A percentile compares a stretch with the other conserved stretches of the same genome.
phyloP scores from a whole-genome alignment of 164 flowering plant genomes.

The Umbellularia californica region DNA sequence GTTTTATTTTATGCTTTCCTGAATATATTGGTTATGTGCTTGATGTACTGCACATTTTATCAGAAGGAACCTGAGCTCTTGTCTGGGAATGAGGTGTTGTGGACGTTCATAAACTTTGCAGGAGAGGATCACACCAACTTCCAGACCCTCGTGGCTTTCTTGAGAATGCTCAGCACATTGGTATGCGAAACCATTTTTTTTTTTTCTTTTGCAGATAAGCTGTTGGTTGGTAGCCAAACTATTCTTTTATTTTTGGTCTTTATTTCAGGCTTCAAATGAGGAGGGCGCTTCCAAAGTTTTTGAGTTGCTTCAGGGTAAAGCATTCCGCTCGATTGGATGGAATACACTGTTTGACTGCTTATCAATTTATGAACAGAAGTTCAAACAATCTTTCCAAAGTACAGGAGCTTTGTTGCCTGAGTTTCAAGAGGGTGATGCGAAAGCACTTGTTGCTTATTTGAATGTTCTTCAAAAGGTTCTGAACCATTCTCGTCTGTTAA shows the following conservation, averaged over 20 bases:
- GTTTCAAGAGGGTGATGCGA: conserved; percentile 97
- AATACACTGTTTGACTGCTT: conserved; percentile 86
- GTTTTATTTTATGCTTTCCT: not conserved
- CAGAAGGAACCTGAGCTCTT: conserved; percentile 92
- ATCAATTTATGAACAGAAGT: conserved; percentile 82
- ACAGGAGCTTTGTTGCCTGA: conserved; percentile 79
- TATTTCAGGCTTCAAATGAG: conserved; percentile 72
- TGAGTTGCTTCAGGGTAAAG: conserved; percentile 86
- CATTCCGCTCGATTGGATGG: conserved; percentile 91
- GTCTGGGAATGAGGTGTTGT: conserved; percentile 89
- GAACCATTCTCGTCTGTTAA: not conserved
- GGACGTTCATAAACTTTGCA: conserved; percentile 95
- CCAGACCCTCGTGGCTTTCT: conserved; percentile 89
- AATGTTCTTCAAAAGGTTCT: conserved; percentile 83
- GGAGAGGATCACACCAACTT: conserved; percentile 95
- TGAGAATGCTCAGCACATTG: conserved; percentile 85
- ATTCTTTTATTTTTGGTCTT: conserved; percentile 1
- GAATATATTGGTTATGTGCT: conserved; percentile 4
- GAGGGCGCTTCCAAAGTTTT: conserved; percentile 89
- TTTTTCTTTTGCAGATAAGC: not conserved
- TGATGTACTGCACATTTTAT: conserved; percentile 7
- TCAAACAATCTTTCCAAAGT: conserved; percentile 75
- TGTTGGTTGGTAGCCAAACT: not conserved
- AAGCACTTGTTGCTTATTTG: conserved; percentile 94
- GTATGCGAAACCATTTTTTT: conserved; percentile 39